Base-by-base conservation (phyloP, 2,329 filamentous ascomycete genomes). In the Monosporascus ibericus region DNA sequence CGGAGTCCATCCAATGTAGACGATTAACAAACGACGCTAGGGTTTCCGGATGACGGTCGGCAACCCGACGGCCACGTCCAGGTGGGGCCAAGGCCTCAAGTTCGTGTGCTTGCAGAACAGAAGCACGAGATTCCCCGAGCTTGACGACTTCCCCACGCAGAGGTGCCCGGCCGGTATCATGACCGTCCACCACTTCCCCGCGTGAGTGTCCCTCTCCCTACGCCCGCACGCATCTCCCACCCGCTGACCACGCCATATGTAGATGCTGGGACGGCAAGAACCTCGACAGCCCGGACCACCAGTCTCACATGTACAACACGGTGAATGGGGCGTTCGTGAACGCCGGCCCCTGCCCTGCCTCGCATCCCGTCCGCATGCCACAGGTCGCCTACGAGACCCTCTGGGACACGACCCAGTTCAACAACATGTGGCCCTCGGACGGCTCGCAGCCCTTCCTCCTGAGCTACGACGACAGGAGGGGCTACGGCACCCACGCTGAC, bases 251-350 rank as follows among this genome's bases (percentile, higher is more conserved):
- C 15, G 11, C 17, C 17, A 2, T 8, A 2, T 37, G 56, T 36
- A 71, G 72, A 14, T 75, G 73, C 67, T 76, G 73, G 73, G 72
- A 75, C 52, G 73, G 73, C 48, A 68, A 71, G 57, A 75, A 73
- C 54, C 64, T 75, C 17, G 73, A 76, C 54, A 69, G 60, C 47
- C 63, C 63, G 1, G 61, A 63, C 55, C 63, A 65, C 50, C 58
- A 64, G 40, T 59, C 58, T 8, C 56, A 64, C 51, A 63, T 62
- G 58, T 62, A 72, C 61, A 70, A 65, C 57, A 66, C 63, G 6
- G 61, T 62, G 5, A 63, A 63, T 42, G 63, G 64, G 27, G 62
- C 60, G 4, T 65, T 65, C 58, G 53, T 55, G 50, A 62, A 62
- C 54, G 59, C 61, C 2, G 62, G 62, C 0, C 55, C 68, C 2